A percentile compares a stretch with the other conserved stretches of the same genome.
phyloP scores from a whole-genome alignment of 2,329 filamentous ascomycete species.

The Botrytis tulipae region DNA sequence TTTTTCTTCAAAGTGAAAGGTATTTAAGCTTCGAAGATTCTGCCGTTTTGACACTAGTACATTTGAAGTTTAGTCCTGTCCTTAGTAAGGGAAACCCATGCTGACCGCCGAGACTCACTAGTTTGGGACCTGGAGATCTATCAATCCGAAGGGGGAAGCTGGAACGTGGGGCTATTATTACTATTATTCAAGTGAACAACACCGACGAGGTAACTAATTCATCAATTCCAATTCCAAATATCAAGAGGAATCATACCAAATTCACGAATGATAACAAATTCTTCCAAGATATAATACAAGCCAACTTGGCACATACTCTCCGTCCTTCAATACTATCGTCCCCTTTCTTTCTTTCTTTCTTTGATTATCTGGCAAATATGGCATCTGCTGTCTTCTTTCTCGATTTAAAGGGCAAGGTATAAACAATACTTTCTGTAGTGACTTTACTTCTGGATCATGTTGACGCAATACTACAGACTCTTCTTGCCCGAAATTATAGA shows the following conservation, averaged over 20 bases:
- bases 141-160: slow-evolving; percentile 11
- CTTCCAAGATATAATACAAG: slow-evolving; percentile 22
- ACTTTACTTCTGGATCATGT: slow-evolving; percentile 20
- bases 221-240: not conserved
- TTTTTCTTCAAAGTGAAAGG: slow-evolving; percentile 14
- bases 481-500: slow-evolving; percentile 95
- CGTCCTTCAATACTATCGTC: not conserved
- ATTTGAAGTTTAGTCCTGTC: not conserved
- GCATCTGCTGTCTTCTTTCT: slow-evolving; percentile 98
- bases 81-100: not conserved
- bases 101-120: slow-evolving; percentile 14
- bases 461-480: slow-evolving; percentile 62
- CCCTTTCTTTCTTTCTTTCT: slow-evolving; percentile 14
- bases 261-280: slow-evolving; percentile 28
- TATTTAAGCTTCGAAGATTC: slow-evolving; percentile 12
- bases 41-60: not conserved
- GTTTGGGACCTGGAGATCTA: slow-evolving; percentile 15
- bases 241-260: not conserved
- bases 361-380: slow-evolving; percentile 54
- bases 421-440: slow-evolving; percentile 27
- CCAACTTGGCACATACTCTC: slow-evolving; percentile 25
- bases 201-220: not conserved
- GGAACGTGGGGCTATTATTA: slow-evolving; percentile 30
- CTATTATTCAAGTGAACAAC: slow-evolving; percentile 17
- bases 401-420: slow-evolving; percentile 98